Evolutionary conservation across 345 rosid species (phyloP).

Genomic region (Syzygium oleosum): DNA sequence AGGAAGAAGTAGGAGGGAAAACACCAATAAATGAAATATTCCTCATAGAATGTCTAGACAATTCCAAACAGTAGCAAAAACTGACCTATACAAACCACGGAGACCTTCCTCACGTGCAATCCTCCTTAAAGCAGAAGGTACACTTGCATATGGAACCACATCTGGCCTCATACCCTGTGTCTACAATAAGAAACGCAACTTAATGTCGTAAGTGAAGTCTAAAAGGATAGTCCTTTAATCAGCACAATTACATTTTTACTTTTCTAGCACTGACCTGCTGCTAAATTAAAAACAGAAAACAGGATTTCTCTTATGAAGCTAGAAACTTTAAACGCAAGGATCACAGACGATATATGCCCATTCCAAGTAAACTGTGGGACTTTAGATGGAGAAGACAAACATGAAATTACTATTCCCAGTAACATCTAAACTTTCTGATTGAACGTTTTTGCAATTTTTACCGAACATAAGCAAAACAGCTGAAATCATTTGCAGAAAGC

Average conservation of each 20-base stretch:
- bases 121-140: conserved; percentile 70
- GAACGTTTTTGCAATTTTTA: background rate
- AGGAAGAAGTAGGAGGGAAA: conserved; percentile 1
- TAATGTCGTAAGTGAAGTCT: background rate
- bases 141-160: conserved; percentile 73
- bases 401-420: background rate
- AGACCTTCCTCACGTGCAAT: conserved; percentile 82
- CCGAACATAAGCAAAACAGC: background rate
- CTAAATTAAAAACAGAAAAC: background rate
- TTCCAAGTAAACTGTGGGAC: background rate
- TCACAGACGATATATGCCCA: background rate
- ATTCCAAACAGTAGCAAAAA: conserved; percentile 1
- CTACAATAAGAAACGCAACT: conserved; percentile 1
- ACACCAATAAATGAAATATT: background rate
- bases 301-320: background rate
- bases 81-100: conserved; percentile 85
- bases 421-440: background rate
- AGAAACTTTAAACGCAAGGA: background rate
- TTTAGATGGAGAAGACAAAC: background rate
- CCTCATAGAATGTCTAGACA: background rate
- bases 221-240: background rate
- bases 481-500: background rate
- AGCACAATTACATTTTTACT: background rate
- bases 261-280: background rate
- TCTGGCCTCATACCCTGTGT: conserved; percentile 41